Evolutionary conservation across 108 stramenopile species (phyloP).

Genomic region (Discostella pseudostelligera): DNA sequence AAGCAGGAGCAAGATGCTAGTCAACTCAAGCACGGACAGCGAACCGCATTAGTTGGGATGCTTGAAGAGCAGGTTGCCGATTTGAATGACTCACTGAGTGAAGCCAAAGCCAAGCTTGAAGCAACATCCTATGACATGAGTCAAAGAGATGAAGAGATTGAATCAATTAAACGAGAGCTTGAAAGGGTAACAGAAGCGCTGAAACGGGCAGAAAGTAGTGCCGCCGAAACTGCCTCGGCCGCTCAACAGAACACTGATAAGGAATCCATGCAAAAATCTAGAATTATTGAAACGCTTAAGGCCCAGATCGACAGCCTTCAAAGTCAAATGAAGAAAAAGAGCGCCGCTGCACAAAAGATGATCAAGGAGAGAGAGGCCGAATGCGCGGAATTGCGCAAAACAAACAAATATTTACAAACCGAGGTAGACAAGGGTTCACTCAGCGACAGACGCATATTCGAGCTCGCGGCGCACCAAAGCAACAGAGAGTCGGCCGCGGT

Average conservation of each 20-base stretch:
- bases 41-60: conserved; percentile 88
- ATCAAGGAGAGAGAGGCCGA: conserved; percentile 78
- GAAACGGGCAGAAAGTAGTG: conserved; percentile 49
- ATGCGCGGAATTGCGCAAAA: conserved; percentile 62
- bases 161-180: conserved; percentile 46
- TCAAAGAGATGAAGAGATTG: conserved; percentile 68
- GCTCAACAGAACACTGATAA: conserved; percentile 59
- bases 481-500: conserved; percentile 76
- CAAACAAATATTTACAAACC: conserved; percentile 74
- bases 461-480: conserved; percentile 85
- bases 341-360: conserved; percentile 79
- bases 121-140: conserved; percentile 72
- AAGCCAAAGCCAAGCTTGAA: conserved; percentile 74
- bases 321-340: conserved; percentile 84
- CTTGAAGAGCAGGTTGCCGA: conserved; percentile 82
- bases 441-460: conserved; percentile 86
- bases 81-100: conserved; percentile 76
- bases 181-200: conserved; percentile 49
- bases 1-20: conserved; percentile 81
- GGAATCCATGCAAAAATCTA: conserved; percentile 38
- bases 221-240: conserved; percentile 52
- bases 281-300: conserved; percentile 66
- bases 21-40: conserved; percentile 80
- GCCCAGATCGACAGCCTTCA: conserved; percentile 69
- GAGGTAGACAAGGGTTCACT: conserved; percentile 85